Evolutionary conservation across 176 grass and related monocot genomes (phyloP).

Genomic region (Triticum aestivum): IWGSC_CS_RefSeq_v2.1 NC_057808.1:411159669-411160168

Average conservation of each 20-base stretch:
- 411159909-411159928: neutral
- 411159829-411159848: neutral
- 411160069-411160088: neutral
- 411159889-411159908: neutral
- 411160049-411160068: neutral
- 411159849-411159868: neutral
- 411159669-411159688: constrained; percentile 14
- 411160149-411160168: neutral
- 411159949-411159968: neutral
- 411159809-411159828: neutral
- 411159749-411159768: constrained; percentile 2
- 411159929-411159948: neutral
- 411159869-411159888: neutral
- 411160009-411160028: neutral
- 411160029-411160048: neutral
- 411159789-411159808: neutral
- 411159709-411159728: constrained; percentile 57
- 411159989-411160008: neutral
- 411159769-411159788: neutral
- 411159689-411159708: constrained; percentile 46
- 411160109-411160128: neutral
- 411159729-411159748: constrained; percentile 22
- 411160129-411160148: neutral
- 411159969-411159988: neutral
- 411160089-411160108: neutral